phyloP scores from a whole-genome alignment of 164 flowering plant species.

The Cinnamomum chago region DNA sequence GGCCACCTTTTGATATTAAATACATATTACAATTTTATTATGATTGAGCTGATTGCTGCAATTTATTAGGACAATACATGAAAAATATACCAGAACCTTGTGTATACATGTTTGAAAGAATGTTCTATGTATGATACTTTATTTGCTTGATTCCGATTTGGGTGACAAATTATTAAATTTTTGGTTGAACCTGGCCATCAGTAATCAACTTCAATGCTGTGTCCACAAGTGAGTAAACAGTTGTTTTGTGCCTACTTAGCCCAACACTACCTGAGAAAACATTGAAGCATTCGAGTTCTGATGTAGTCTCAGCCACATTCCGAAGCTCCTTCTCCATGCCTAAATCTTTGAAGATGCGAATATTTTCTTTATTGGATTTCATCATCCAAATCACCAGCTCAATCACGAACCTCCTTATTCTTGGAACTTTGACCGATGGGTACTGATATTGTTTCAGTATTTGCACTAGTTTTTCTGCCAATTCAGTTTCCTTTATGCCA shows the following conservation, averaged over 20 bases:
- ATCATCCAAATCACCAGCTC: conserved; percentile 90
- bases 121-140: not conserved
- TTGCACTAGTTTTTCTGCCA: conserved; percentile 47
- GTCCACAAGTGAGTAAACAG: conserved; percentile 67
- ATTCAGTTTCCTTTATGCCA: conserved; percentile 37
- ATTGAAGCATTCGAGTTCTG: conserved; percentile 87
- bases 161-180: not conserved
- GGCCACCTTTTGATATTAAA: no score
- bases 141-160: not conserved
- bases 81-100: not conserved
- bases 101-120: not conserved
- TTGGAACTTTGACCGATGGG: conserved; percentile 64
- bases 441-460: conserved; percentile 46
- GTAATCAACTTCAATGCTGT: conserved; percentile 46
- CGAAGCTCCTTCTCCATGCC: conserved; percentile 68
- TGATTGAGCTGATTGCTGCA: not conserved
- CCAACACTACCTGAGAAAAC: conserved; percentile 93
- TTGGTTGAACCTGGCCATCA: not conserved
- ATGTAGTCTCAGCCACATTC: conserved; percentile 61
- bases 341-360: conserved; percentile 40
- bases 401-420: conserved; percentile 72
- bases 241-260: conserved; percentile 49
- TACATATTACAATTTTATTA: not conserved
- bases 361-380: conserved; percentile 39
- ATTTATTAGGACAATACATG: not conserved